A percentile compares a stretch with the other conserved stretches of the same genome.
Evolutionary conservation across 2,329 filamentous ascomycete species (phyloP).

Genomic region (Basipetospora chlamydospora): DNA sequence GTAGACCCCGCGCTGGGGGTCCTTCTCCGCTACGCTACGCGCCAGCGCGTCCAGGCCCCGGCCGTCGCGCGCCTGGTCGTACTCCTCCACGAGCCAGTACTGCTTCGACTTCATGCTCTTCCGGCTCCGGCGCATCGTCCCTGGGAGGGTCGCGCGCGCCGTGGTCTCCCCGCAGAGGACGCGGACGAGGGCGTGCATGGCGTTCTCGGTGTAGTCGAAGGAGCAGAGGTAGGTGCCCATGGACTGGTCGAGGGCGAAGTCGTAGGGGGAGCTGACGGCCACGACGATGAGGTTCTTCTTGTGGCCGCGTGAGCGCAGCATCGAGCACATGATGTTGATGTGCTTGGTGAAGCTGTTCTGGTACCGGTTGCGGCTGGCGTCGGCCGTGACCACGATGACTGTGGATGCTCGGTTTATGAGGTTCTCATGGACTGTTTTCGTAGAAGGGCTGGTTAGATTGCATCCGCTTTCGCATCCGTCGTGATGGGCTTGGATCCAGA

Average conservation of each 20-base stretch:
- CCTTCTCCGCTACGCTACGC: slow-evolving; percentile 51
- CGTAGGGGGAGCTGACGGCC: slow-evolving; percentile 87
- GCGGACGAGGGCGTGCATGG: slow-evolving; percentile 69
- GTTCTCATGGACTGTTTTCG: slow-evolving; percentile 68
- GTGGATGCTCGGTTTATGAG: slow-evolving; percentile 77
- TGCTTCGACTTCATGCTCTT: slow-evolving; percentile 81
- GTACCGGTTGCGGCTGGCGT: slow-evolving; percentile 87
- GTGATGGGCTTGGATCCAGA: neutral
- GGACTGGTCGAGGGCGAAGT: slow-evolving; percentile 83
- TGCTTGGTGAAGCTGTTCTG: slow-evolving; percentile 94
- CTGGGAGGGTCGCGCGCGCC: slow-evolving; percentile 45
- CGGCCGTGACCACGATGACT: slow-evolving; percentile 82
- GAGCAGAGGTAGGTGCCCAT: slow-evolving; percentile 92
- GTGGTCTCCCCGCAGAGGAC: slow-evolving; percentile 65
- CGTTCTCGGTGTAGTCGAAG: slow-evolving; percentile 90
- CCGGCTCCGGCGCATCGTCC: slow-evolving; percentile 73
- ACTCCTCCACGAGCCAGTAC: slow-evolving; percentile 87
- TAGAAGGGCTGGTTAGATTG: neutral
- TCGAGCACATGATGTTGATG: slow-evolving; percentile 86
- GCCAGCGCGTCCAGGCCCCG: slow-evolving; percentile 63
- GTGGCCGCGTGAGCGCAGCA: slow-evolving; percentile 60
- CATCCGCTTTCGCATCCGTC: neutral
- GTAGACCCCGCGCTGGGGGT: slow-evolving; percentile 52
- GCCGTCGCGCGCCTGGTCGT: slow-evolving; percentile 64
- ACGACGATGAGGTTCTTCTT: slow-evolving; percentile 86